phyloP scores from a whole-genome alignment of 1,284 basidiomycete species.

The Meira miltonrushii region DNA sequence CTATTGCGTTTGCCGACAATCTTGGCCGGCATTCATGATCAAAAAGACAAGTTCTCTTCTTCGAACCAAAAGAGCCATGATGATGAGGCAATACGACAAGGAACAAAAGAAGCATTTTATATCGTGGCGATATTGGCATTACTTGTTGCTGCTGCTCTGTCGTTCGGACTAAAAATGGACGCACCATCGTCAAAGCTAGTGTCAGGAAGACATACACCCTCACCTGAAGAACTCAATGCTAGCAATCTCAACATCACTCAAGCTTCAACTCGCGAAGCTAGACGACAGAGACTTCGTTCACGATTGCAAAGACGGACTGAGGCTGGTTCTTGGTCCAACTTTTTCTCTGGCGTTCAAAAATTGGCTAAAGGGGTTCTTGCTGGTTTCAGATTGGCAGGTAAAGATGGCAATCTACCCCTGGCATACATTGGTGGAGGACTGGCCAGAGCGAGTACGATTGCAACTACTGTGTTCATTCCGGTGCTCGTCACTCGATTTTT shows the following conservation, averaged over 20 bases:
- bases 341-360: background rate
- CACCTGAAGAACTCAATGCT: background rate
- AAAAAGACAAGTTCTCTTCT: background rate
- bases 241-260: background rate
- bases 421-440: conserved; percentile 35
- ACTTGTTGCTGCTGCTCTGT: conserved; percentile 3
- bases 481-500: conserved; percentile 34
- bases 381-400: conserved; percentile 12
- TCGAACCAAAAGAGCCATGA: background rate
- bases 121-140: conserved; percentile 16
- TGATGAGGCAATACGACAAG: conserved; percentile 20
- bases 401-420: conserved; percentile 23
- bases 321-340: background rate
- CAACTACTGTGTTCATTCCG: conserved; percentile 37
- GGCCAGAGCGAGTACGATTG: conserved; percentile 34
- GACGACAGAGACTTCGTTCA: conserved; percentile 7
- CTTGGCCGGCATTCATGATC: conserved; percentile 21
- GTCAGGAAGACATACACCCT: background rate
- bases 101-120: conserved; percentile 22
- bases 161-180: conserved; percentile 14
- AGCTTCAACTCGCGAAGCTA: conserved; percentile 6
- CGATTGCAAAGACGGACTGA: background rate
- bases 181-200: background rate
- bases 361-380: background rate
- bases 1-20: conserved; percentile 30